Conservation (phyloP, 768 basidiomycete genomes). For the Pleurotus djamor region DNA sequence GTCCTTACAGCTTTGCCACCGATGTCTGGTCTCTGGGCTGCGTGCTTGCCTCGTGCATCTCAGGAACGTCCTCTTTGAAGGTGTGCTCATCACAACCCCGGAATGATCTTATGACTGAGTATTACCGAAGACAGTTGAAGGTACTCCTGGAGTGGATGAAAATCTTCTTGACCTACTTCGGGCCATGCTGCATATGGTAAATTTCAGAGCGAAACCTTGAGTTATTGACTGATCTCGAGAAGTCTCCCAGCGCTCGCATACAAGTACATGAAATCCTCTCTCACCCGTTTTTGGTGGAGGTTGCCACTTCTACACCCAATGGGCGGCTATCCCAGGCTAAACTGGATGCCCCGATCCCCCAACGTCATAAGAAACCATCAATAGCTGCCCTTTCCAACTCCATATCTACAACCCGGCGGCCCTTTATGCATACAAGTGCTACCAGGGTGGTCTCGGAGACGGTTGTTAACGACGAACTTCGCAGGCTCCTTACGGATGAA, state of each 20-base stretch:
- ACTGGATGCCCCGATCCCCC: not conserved
- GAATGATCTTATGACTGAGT: constrained; percentile 3
- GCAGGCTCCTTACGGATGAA: constrained; percentile 16
- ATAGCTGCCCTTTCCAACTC: constrained; percentile 2
- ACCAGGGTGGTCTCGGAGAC: not conserved
- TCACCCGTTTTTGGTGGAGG: constrained; percentile 27
- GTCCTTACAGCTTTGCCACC: constrained; percentile 28
- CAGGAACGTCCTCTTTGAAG: constrained; percentile 29
- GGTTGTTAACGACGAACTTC: constrained; percentile 18
- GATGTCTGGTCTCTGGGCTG: constrained; percentile 51
- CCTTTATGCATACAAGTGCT: not conserved
- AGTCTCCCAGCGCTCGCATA: constrained; percentile 25
- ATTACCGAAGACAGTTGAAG: not conserved
- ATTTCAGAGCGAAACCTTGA: not conserved
- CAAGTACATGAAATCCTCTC: constrained; percentile 19
- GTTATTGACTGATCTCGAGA: constrained; percentile 6
- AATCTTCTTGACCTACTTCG: constrained; percentile 19
- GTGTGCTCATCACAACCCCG: constrained; percentile 16
- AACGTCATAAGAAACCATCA: not conserved
- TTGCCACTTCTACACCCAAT: constrained; percentile 7
- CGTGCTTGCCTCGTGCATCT: constrained; percentile 32
- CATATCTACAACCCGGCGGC: not conserved
- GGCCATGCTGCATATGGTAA: constrained; percentile 25
- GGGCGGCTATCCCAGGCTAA: not conserved
- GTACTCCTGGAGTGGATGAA: not conserved